Conservation (phyloP, 2,329 filamentous ascomycete species). For the Exophiala dermatitidis region DNA sequence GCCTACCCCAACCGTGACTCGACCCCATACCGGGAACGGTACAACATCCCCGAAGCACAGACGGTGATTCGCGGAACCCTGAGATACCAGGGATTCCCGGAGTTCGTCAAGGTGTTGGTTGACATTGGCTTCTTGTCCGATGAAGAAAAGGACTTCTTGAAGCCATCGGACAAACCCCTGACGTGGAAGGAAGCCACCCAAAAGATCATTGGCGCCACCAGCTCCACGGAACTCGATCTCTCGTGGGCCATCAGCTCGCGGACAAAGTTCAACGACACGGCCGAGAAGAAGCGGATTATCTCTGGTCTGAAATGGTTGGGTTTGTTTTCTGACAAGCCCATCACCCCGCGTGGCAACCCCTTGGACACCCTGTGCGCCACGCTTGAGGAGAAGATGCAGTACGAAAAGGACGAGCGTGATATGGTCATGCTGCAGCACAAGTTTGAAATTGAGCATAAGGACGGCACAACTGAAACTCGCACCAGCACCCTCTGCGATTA, state of each 20-base stretch:
- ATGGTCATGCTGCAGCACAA: conserved; percentile 58
- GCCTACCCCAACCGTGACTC: conserved; percentile 92
- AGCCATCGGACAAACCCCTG: conserved; percentile 45
- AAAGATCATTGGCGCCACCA: conserved; percentile 64
- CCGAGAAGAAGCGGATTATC: conserved; percentile 64
- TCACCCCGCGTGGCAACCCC: conserved; percentile 67
- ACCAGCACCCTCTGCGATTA: conserved; percentile 79
- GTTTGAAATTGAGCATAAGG: conserved; percentile 76
- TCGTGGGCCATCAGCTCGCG: conserved; percentile 66
- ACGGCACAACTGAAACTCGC: conserved; percentile 67
- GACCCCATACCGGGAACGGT: conserved; percentile 78
- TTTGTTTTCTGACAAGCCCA: conserved; percentile 60
- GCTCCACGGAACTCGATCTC: conserved; percentile 62
- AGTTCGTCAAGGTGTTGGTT: conserved; percentile 80
- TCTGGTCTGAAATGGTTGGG: conserved; percentile 65
- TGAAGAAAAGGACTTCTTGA: conserved; percentile 55
- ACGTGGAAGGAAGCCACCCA: conserved; percentile 81
- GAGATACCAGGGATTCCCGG: conserved; percentile 80
- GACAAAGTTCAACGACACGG: conserved; percentile 61
- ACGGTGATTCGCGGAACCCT: conserved; percentile 80
- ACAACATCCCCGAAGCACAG: conserved; percentile 84
- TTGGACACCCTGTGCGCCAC: conserved; percentile 86
- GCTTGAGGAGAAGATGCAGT: conserved; percentile 88
- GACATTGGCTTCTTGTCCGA: conserved; percentile 85
- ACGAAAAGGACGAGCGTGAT: conserved; percentile 73